These are phyloP conservation scores for Grosmannia clavigera DNA, from an alignment of 2,329 filamentous ascomycete species.

Conservation along the genomic window DNA sequence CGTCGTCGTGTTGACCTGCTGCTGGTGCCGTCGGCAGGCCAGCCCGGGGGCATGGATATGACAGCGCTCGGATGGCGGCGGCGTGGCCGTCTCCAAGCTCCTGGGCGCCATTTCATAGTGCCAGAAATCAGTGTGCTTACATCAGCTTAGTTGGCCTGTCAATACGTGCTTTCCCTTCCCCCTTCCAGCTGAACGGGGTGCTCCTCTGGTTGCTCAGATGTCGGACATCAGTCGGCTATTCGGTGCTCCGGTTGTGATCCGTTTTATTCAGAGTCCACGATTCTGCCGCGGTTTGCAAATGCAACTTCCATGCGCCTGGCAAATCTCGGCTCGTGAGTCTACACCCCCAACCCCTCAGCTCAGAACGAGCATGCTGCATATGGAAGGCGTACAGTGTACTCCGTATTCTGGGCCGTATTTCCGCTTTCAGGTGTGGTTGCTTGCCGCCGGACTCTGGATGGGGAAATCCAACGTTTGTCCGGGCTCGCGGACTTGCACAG, in stretches of 20 bases:
- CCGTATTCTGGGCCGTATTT: background rate
- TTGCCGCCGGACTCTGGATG: background rate
- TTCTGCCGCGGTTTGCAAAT: background rate
- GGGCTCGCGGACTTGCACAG: background rate
- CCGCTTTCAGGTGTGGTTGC: background rate
- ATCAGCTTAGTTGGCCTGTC: too few species aligned
- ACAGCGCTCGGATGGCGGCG: too few species aligned
- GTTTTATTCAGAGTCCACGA: background rate
- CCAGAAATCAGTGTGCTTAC: too few species aligned
- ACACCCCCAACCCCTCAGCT: background rate
- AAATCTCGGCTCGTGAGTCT: too few species aligned
- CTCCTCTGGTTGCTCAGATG: background rate
- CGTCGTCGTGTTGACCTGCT: background rate
- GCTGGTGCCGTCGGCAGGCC: conserved; percentile 3
- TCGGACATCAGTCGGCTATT: background rate
- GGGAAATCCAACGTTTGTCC: background rate
- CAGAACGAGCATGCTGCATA: background rate
- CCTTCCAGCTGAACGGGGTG: too few species aligned
- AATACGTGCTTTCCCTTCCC: too few species aligned
- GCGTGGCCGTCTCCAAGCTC: too few species aligned
- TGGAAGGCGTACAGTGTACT: background rate
- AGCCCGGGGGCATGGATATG: background rate
- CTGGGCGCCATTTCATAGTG: too few species aligned
- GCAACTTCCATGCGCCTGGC: background rate
- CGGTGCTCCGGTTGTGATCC: background rate